Conservation (phyloP, 495 filamentous ascomycete species). For the Clavariopsis aquatica region DNA sequence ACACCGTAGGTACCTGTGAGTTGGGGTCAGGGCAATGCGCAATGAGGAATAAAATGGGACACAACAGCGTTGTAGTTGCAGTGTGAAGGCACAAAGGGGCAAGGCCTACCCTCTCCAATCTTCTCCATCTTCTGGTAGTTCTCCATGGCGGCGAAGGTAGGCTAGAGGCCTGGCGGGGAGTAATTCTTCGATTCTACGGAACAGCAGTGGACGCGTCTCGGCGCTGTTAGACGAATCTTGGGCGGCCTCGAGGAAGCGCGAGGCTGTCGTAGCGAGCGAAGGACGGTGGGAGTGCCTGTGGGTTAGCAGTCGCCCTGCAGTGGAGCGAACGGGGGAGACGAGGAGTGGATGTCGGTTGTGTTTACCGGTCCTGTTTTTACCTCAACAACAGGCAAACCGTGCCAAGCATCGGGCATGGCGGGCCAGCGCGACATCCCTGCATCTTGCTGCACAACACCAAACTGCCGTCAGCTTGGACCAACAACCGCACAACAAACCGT, state of each 20-base stretch:
- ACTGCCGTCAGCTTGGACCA: background rate
- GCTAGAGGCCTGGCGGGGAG: background rate
- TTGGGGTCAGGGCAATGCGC: background rate
- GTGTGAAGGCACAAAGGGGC: background rate
- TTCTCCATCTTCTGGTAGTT: constrained; percentile 99
- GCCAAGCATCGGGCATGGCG: background rate
- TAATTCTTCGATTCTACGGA: no score
- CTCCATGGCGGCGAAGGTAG: constrained; percentile 64
- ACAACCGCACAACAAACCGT: background rate
- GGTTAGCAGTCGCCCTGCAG: constrained; percentile 18
- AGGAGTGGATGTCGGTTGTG: constrained; percentile 7
- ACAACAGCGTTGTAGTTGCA: background rate
- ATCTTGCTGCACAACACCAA: background rate
- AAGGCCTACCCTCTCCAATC: constrained; percentile 83
- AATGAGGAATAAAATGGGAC: background rate
- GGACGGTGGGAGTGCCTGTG: background rate
- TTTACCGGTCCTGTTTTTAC: background rate
- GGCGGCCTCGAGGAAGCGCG: background rate
- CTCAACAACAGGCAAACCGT: background rate
- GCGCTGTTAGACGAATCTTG: background rate
- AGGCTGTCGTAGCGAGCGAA: background rate
- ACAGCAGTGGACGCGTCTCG: background rate
- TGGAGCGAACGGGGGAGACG: background rate
- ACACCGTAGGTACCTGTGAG: constrained; percentile 49
- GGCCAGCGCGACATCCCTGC: background rate